These are phyloP conservation scores for Alternaria ventricosa DNA, from an alignment of 2,329 filamentous ascomycete species.

Conservation along the genomic window DNA sequence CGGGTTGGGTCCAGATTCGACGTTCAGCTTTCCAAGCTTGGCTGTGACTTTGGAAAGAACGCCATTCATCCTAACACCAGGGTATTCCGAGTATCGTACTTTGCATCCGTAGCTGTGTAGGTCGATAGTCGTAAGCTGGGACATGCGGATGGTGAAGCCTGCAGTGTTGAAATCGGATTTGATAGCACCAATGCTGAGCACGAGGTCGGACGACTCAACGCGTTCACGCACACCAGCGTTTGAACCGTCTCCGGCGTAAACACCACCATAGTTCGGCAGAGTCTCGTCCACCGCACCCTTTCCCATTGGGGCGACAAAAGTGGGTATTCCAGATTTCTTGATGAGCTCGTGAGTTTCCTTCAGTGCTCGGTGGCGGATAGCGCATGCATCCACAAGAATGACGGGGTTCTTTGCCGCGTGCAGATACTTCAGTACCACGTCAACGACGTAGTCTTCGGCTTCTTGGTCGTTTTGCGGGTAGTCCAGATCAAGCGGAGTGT, in stretches of 20 bases:
- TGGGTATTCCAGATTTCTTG: constrained; percentile 75
- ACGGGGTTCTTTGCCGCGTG: constrained; percentile 75
- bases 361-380: constrained; percentile 76
- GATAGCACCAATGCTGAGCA: constrained; percentile 72
- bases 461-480: constrained; percentile 71
- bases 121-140: constrained; percentile 78
- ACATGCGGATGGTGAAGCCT: constrained; percentile 81
- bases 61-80: constrained; percentile 76
- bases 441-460: constrained; percentile 82
- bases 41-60: constrained; percentile 75
- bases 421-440: constrained; percentile 76
- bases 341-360: constrained; percentile 76
- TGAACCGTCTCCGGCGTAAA: constrained; percentile 82
- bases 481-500: constrained; percentile 71
- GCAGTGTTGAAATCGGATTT: constrained; percentile 84
- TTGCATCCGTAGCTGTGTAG: constrained; percentile 77
- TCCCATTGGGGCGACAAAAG: constrained; percentile 90
- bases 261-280: constrained; percentile 77
- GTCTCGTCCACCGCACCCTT: constrained; percentile 83
- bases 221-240: constrained; percentile 67
- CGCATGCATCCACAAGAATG: constrained; percentile 83
- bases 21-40: constrained; percentile 63
- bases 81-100: constrained; percentile 80
- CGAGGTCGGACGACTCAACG: constrained; percentile 73
- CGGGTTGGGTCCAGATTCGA: constrained; percentile 60